A percentile compares a stretch with the other conserved stretches of the same genome.
Conservation (phyloP, 2,329 filamentous ascomycete genomes). For the Scorias spongiosa region DNA sequence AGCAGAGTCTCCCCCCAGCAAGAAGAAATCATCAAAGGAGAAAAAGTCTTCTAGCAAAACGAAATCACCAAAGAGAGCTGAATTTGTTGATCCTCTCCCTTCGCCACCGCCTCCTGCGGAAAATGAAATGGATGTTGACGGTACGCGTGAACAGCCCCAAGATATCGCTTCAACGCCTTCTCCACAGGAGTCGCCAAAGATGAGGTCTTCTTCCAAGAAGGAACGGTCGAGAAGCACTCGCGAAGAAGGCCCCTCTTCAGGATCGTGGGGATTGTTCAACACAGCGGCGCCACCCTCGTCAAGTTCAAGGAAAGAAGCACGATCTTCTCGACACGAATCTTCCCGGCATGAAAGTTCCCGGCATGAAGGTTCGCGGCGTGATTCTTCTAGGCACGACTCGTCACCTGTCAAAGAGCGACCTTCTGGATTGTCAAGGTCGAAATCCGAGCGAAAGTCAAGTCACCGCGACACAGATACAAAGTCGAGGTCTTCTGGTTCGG, state of each 20-base stretch:
- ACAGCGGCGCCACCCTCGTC: constrained; percentile 27
- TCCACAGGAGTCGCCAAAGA: constrained; percentile 23
- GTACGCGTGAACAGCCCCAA: constrained; percentile 18
- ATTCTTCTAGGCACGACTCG: neutral
- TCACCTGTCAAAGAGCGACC: constrained; percentile 6
- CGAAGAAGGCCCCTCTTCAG: constrained; percentile 37
- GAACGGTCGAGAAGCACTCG: constrained; percentile 65
- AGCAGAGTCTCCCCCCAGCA: constrained; percentile 10
- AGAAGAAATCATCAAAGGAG: constrained; percentile 12
- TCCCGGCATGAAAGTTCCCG: neutral
- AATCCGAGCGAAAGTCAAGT: constrained; percentile 37
- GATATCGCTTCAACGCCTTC: constrained; percentile 33
- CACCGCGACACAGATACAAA: constrained; percentile 40
- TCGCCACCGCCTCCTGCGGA: constrained; percentile 1
- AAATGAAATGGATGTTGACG: constrained; percentile 6
- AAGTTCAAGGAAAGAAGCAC: constrained; percentile 6
- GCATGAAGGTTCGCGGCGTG: neutral
- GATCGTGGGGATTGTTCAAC: constrained; percentile 59
- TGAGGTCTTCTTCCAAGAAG: constrained; percentile 43
- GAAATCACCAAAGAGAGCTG: constrained; percentile 23
- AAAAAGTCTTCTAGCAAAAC: constrained; percentile 21
- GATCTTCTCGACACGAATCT: neutral
- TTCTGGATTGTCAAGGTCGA: constrained; percentile 36
- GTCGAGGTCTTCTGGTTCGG: constrained; percentile 58
- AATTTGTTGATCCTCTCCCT: constrained; percentile 10